Evolutionary conservation across 1,139 yeast genomes (phyloP), one percentile per base, ranked within the genome.

Genomic region (Blastobotrys elegans): DNA sequence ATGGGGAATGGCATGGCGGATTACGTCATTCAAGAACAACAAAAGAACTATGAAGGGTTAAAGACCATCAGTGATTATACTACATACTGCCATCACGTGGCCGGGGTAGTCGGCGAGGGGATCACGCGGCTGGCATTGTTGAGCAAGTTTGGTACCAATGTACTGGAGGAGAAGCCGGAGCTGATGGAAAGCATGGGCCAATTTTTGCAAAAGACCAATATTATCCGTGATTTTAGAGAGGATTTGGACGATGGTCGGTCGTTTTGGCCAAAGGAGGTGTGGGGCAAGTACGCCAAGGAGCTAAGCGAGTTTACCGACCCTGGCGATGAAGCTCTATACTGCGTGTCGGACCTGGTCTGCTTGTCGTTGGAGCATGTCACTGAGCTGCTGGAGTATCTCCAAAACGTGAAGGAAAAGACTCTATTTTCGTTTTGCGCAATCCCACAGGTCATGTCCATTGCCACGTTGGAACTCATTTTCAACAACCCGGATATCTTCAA

Each of bases 1-100:
- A 92, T 92, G 98, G 97, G 97, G 48, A 82, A 86, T 56, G 98
- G 98, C 49, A 92, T 92, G 99, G 97, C 97, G 27, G 92, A 87
- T 61, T 92, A 90, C 66, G 83, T 88, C 49, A 73, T 78, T 60
- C 83, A 86, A 61, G 94, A 84, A 48, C 76, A 80, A 51, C 66
- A 68, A 43, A 87, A 86, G 69, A 87, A 88, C 65, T 66, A 78
- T 58, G 79, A 80, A 53, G 97, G 97, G 2, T 82, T 92, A 39
- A 73, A 72, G 44, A 86, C 96, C 1, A 67, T 85, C 41, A 73
- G 77, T 53, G 98, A 89, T 62, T 94, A 84, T 63, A 92, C 94
- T 63, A 73, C 82, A 54, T 92, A 92, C 72, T 92, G 99, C 67
- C 94, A 90, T 68, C 88, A 90, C 62, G 99, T 92, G 50, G 99